Evolutionary conservation across 805 yeast species (phyloP), one percentile per base, ranked within the genome.

Genomic region (Saturnispora saitoi): DNA sequence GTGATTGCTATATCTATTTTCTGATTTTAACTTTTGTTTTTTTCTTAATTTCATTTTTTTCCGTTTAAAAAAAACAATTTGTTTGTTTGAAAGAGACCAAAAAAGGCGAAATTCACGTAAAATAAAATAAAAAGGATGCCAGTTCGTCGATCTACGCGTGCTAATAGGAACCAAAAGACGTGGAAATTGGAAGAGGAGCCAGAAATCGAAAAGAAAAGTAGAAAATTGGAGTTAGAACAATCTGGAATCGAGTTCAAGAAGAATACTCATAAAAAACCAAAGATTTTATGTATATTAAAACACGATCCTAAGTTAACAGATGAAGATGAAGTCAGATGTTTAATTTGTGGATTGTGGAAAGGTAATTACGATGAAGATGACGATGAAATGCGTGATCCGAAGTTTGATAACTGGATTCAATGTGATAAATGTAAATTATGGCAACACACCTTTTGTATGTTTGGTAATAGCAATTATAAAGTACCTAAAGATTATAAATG

Each of bases 401-500:
- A 40, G 51, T 63, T 69, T 10, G 80, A 84, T 12, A 69, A 68
- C 11, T 80, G 81, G 84, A 73, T 82, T 26, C 79, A 78, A 56
- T 83, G 90, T 63, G 86, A 80, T 26, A 55, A 64, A 7, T 83
- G 90, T 59, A 63, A 71, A 41, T 76, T 87, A 2, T 83, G 89
- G 89, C 89, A 83, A 59, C 90, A 83, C 58, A 74, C 76, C 30
- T 65, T 59, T 48, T 83, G 90, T 62, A 70, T 81, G 76, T 73
- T 81, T 24, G 78, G 72, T 41, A 60, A 67, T 8, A 62, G 66
- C 20, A 29, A 55, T 19, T 64, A 60, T 30, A 59, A 58, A 29
- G 60, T 73, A 1, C 83, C 85, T 3, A 65, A 72, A 10, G 53
- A 58, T 11, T 81, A 83, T 58, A 54, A 55, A 19, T 83, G 90